phyloP scores from a whole-genome alignment of 164 flowering plant species.

The Vitis labrusca region DNA sequence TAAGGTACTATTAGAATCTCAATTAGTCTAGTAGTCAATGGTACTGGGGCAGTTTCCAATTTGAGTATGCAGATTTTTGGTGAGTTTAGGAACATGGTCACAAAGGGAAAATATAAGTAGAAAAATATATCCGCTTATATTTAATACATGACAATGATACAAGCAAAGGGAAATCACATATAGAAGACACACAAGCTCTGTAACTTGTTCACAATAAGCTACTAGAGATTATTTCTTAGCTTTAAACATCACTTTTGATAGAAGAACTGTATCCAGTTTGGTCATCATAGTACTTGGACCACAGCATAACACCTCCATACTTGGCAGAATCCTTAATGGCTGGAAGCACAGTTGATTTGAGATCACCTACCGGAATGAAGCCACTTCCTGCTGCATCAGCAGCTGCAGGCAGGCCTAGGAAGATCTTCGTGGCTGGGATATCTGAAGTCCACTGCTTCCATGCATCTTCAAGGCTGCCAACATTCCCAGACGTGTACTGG shows the following conservation, averaged over 20 bases:
- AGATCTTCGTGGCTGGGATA: conserved; percentile 28
- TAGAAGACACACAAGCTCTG: too few relatives aligned
- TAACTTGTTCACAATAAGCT: too few relatives aligned
- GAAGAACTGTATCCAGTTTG: conserved; percentile 32
- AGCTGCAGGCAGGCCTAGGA: conserved; percentile 38
- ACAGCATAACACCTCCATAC: conserved; percentile 47
- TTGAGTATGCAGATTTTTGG: too few relatives aligned
- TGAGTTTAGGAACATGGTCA: too few relatives aligned
- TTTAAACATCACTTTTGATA: conserved; percentile 35
- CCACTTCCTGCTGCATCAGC: conserved; percentile 44
- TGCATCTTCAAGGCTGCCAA: conserved; percentile 23
- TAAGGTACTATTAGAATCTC: too few relatives aligned
- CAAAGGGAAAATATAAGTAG: too few relatives aligned
- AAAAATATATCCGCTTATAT: too few relatives aligned
- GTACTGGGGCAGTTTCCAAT: too few relatives aligned
- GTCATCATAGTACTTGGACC: conserved; percentile 40
- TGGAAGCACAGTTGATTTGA: conserved; percentile 32
- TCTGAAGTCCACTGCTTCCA: conserved; percentile 35
- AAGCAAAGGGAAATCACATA: too few relatives aligned
- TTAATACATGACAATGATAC: too few relatives aligned
- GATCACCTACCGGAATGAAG: conserved; percentile 27
- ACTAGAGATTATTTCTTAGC: not conserved
- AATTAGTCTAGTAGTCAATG: too few relatives aligned
- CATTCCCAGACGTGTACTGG: conserved; percentile 21
- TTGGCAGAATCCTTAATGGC: conserved; percentile 30